Evolutionary conservation across 441 rosid genomes (phyloP).

Genomic region (Croton laevigatus): DNA sequence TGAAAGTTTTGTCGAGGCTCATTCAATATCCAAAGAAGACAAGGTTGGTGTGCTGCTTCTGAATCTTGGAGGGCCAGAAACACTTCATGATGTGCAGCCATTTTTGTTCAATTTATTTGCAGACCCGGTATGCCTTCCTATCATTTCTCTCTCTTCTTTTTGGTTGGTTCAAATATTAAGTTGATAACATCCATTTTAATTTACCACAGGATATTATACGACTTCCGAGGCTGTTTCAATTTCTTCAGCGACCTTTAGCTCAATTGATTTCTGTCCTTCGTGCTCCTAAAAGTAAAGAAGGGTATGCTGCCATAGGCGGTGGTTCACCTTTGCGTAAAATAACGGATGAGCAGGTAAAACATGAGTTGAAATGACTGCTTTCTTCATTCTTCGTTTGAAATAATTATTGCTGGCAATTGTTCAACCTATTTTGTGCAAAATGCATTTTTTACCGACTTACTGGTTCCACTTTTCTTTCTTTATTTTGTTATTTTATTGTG

Average conservation of each 20-base stretch:
- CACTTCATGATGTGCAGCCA: conserved; percentile 85
- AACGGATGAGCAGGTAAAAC: conserved; percentile 74
- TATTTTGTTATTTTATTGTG: not conserved
- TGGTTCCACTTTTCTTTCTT: not conserved
- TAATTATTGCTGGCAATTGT: not conserved
- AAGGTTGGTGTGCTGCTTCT: conserved; percentile 80
- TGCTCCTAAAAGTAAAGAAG: conserved; percentile 71
- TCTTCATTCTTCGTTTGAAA: not conserved
- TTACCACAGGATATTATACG: conserved; percentile 73
- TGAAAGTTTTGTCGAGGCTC: conserved; percentile 38
- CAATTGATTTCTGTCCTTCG: conserved; percentile 73
- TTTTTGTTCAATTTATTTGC: conserved; percentile 92
- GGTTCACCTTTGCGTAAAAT: conserved; percentile 90
- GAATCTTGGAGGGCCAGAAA: conserved; percentile 96
- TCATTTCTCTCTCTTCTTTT: not conserved
- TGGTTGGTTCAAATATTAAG: not conserved
- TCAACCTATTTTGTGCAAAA: not conserved
- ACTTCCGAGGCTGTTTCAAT: conserved; percentile 78
- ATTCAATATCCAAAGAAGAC: conserved; percentile 45
- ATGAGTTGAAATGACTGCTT: not conserved
- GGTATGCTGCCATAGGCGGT: conserved; percentile 51
- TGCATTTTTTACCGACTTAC: not conserved
- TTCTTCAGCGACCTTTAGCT: conserved; percentile 78
- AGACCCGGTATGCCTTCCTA: conserved; percentile 63
- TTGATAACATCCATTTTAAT: conserved; percentile 7